Evolutionary conservation across 106 monocot genomes (phyloP).

Genomic region (Dendrobium nobile): DNA sequence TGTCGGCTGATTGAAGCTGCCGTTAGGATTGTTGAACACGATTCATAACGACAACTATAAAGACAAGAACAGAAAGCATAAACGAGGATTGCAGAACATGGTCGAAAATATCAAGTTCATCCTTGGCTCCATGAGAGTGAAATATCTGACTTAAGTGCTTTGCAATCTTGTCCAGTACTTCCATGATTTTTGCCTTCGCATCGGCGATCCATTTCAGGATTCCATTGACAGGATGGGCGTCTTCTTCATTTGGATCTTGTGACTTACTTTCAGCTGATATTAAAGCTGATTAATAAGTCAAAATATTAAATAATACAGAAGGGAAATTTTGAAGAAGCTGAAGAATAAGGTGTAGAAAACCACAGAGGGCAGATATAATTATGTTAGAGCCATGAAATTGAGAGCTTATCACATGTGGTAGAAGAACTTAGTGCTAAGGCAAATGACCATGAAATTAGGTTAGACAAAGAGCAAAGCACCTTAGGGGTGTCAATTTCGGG

Average conservation of each 20-base stretch:
- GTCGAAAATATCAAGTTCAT: conserved; percentile 12
- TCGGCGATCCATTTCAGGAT: conserved; percentile 32
- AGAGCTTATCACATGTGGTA: background rate
- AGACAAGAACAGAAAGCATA: conserved; percentile 21
- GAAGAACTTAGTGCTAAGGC: background rate
- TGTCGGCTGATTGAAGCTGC: conserved; percentile 16
- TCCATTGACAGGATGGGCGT: background rate
- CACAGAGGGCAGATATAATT: background rate
- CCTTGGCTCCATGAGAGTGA: conserved; percentile 10
- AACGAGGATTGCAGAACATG: conserved; percentile 40
- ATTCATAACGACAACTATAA: conserved; percentile 13
- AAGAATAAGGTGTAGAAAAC: too few species aligned
- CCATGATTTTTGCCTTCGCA: conserved; percentile 39
- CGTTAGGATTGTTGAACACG: conserved; percentile 17
- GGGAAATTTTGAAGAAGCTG: too few species aligned
- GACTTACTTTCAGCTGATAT: conserved; percentile 11
- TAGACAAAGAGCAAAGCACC: too few species aligned
- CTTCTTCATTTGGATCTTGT: conserved; percentile 1
- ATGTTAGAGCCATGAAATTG: background rate
- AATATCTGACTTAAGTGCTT: conserved; percentile 39
- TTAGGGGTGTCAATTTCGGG: too few species aligned
- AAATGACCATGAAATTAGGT: background rate
- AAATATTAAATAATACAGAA: background rate
- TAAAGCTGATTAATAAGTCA: background rate
- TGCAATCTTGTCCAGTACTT: conserved; percentile 35